These are phyloP conservation scores for Globisporangium echinulatum DNA, from an alignment of 352 stramenopile genomes.

Conservation along the genomic window DNA sequence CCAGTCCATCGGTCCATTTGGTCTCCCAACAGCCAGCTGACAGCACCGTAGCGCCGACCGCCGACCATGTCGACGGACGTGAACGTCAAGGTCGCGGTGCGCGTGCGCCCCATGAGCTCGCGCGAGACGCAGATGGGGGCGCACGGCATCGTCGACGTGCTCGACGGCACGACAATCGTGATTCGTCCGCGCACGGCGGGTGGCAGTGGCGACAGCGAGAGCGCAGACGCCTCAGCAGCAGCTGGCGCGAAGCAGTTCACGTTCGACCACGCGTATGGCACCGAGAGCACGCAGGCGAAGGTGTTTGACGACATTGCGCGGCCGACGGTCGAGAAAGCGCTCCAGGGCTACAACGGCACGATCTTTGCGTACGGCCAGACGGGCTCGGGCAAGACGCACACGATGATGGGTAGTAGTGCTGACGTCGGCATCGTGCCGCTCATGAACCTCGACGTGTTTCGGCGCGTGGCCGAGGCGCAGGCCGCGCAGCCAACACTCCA, in stretches of 20 bases:
- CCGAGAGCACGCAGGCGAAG: slow-evolving; percentile 61
- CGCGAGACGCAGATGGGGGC: slow-evolving; percentile 65
- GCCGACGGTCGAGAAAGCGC: slow-evolving; percentile 70
- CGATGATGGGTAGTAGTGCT: slow-evolving; percentile 73
- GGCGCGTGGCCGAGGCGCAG: slow-evolving; percentile 28
- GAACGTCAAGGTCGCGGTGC: slow-evolving; percentile 89
- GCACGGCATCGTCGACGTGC: slow-evolving; percentile 44
- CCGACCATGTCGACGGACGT: slow-evolving; percentile 55
- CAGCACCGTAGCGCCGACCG: neutral
- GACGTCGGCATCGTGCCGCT: slow-evolving; percentile 85
- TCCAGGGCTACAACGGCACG: slow-evolving; percentile 78
- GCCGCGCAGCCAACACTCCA: slow-evolving; percentile 38
- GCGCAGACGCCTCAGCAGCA: neutral
- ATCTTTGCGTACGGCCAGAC: slow-evolving; percentile 78
- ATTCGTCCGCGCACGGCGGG: slow-evolving; percentile 18
- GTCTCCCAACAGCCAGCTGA: neutral
- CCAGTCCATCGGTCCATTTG: neutral
- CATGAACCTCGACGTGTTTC: slow-evolving; percentile 87
- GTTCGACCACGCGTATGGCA: slow-evolving; percentile 82
- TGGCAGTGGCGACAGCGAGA: slow-evolving; percentile 3
- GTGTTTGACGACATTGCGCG: slow-evolving; percentile 77
- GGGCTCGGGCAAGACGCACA: slow-evolving; percentile 83
- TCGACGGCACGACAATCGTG: slow-evolving; percentile 46
- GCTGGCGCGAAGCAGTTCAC: slow-evolving; percentile 57
- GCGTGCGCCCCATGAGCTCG: slow-evolving; percentile 79